These are phyloP conservation scores for Domatiomyces globalis DNA, from an alignment of 2,329 filamentous ascomycete genomes.

Conservation along the genomic window DNA sequence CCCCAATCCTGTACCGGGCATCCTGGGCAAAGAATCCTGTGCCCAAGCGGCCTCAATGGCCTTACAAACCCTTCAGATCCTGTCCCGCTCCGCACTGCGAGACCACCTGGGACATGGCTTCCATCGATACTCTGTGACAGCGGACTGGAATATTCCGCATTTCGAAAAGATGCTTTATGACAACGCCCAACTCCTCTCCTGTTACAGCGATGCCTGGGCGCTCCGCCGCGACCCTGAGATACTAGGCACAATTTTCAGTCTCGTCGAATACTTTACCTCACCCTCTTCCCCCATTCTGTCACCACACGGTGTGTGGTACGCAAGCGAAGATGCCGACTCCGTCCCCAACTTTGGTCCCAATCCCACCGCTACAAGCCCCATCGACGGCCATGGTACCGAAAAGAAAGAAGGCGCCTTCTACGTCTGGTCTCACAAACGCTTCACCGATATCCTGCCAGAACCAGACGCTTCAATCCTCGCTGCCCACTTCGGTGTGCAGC, in stretches of 20 bases:
- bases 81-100: slow-evolving; percentile 57
- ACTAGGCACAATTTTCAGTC: slow-evolving; percentile 61
- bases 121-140: slow-evolving; percentile 73
- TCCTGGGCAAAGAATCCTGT: slow-evolving; percentile 75
- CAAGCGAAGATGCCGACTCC: slow-evolving; percentile 84
- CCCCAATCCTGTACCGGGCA: slow-evolving; percentile 58
- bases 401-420: slow-evolving; percentile 90
- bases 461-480: slow-evolving; percentile 61
- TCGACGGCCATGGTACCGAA: slow-evolving; percentile 45
- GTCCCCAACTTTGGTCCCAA: slow-evolving; percentile 41
- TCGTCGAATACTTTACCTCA: slow-evolving; percentile 73
- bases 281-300: slow-evolving; percentile 47
- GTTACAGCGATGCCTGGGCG: slow-evolving; percentile 79
- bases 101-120: slow-evolving; percentile 69
- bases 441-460: slow-evolving; percentile 57
- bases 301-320: slow-evolving; percentile 61
- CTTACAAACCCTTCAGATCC: slow-evolving; percentile 62
- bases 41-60: slow-evolving; percentile 63
- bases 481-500: slow-evolving; percentile 67
- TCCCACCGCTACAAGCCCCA: slow-evolving; percentile 19
- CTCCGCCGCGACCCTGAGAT: slow-evolving; percentile 55
- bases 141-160: slow-evolving; percentile 85
- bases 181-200: slow-evolving; percentile 68
- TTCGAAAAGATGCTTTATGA: slow-evolving; percentile 97
- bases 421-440: slow-evolving; percentile 80